Base-by-base conservation (phyloP, 78 protist genomes). In the Dictyostelium purpureum region DNA sequence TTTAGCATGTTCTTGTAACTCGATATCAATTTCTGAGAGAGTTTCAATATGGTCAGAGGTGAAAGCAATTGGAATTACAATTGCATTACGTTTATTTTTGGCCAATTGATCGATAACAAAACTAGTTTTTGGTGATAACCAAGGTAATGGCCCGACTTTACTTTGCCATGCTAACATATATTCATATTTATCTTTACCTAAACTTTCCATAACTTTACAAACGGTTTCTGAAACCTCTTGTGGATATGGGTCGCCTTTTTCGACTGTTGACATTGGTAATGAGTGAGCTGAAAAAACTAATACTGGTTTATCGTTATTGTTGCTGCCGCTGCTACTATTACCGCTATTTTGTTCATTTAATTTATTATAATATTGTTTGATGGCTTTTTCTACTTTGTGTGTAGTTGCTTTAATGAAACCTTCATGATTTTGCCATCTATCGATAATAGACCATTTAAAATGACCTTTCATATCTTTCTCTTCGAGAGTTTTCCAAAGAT, bases 41-140 rank as follows among this genome's bases (percentile, higher is more conserved):
- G 98, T 97, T 81, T 97, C 98, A 78, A 97, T 95, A 96, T 97
- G 98, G 49, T 97, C 98, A 11, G 96, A 83, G 2, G 98, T 97
- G 88, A 97, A 97, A 6, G 97, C 97, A 28, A 97, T 85, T 38
- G 97, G 98, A 0, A 95, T 94, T 16, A 96, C 66, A 31, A 95
- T 38, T 9, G 89, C 71, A 21, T 56, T 54, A 43, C 56, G 43
- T 12, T 47, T 38, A 14, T 88, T 74, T 24, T 88, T 56, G 19
- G 75, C 81, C 4, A 35, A 59, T 49, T 88, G 57, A 56, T 63
- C 74, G 33, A 96, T 42, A 7, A 80, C 89, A 35, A 87, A 92
- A 26, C 65, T 82, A 35, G 97, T 97, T 70, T 75, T 74, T 7
- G 98, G 97, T 1, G 89, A 91, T 28, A 97, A 75, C 98, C 98